Conservation (phyloP, 73 alveolate species). For the Paraurostyla sp. region DNA sequence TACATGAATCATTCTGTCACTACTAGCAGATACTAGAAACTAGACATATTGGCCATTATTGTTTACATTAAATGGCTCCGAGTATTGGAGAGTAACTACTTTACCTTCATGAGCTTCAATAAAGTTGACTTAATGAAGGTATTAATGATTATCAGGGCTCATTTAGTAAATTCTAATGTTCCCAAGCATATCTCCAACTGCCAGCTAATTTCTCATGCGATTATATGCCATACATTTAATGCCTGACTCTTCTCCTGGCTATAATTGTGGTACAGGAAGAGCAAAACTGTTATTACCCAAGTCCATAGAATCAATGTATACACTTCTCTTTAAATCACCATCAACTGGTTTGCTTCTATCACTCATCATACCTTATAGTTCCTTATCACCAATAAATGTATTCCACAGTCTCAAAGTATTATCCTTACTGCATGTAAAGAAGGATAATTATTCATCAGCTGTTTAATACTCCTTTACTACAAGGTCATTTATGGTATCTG, state of each 20-base stretch:
- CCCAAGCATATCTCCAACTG: conserved; percentile 60
- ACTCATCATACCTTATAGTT: background rate
- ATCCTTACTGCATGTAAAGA: conserved; percentile 54
- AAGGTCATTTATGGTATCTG: conserved; percentile 23
- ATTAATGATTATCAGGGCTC: conserved; percentile 29
- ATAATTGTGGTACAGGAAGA: background rate
- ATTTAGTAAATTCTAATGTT: conserved; percentile 44
- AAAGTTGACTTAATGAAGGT: background rate
- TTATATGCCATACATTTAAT: conserved; percentile 40
- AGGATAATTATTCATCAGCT: background rate
- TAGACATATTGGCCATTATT: background rate
- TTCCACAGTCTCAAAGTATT: conserved; percentile 44
- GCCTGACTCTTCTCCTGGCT: conserved; percentile 5
- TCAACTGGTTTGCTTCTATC: background rate
- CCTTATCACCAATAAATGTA: background rate
- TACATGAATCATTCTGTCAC: conserved; percentile 55
- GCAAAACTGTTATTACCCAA: background rate
- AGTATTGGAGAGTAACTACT: conserved; percentile 29
- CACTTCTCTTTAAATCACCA: conserved; percentile 37
- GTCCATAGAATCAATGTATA: background rate
- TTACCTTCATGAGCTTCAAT: conserved; percentile 64
- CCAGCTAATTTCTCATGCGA: conserved; percentile 29
- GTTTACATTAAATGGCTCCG: conserved; percentile 15
- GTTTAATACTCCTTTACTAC: background rate
- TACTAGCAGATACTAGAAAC: conserved; percentile 43